Evolutionary conservation across 306 rosid species (phyloP), one percentile per base, ranked within the genome.

Genomic region (Erythrophleum fordii): DNA sequence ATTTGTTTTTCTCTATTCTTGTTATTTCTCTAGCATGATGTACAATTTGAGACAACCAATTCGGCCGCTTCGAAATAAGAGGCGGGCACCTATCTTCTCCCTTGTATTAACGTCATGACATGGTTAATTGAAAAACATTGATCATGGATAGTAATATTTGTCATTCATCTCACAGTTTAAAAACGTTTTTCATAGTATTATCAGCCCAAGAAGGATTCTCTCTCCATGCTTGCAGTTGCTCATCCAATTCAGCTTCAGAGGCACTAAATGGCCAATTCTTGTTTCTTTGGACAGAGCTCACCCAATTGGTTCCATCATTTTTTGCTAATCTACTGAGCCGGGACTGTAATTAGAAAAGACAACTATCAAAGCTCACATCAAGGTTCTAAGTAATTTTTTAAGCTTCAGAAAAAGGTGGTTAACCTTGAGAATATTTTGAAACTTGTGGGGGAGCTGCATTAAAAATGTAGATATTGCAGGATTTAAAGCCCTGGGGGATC

Each of bases 191-290:
- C 13, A 93, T 83, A 62, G 92, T 82, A 80, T 84, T 88, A 84
- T 93, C 98, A 62, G 28, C 87, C 99, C 99, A 95, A 41, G 90
- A 88, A 77, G 97, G 97, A 76, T 93, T 93, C 82, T 89, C 93
- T 86, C 86, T 87, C 99, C 98, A 95, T 20, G 92, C 93, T 78
- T 81, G 92, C 84, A 95, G 26, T 85, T 95, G 99, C 86, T 90
- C 94, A 81, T 88, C 83, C 56, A 92, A 70, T 59, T 93, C 98
- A 88, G 74, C 88, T 82, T 90, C 92, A 81, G 89, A 90, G 73
- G 80, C 81, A 73, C 78, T 46, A 65, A 80, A 66, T 66, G 86
- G 53, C 41, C 56, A 72, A 23, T 83, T 80, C 73, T 56, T 83
- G 39, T 72, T 76, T 79, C 75, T 85, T 20, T 83, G 72, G 18